phyloP scores from a whole-genome alignment of 148 eudicot species.

The Rhododendron vialii region DNA sequence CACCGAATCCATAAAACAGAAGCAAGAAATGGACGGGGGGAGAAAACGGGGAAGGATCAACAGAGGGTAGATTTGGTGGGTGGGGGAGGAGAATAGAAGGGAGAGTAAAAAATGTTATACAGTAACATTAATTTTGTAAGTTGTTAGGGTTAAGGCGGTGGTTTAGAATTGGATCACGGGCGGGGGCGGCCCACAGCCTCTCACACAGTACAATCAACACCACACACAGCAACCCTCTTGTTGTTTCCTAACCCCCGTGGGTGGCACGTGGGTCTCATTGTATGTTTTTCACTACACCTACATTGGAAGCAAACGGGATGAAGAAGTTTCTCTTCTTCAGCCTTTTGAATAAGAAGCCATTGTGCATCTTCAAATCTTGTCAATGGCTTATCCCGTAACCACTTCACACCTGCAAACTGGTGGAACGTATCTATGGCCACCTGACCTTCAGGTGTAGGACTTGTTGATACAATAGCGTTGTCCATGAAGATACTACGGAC shows the following conservation, averaged over 20 bases:
- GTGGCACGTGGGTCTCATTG: background rate
- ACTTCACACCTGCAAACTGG: constrained; percentile 84
- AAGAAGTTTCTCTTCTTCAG: constrained; percentile 97
- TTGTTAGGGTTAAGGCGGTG: background rate
- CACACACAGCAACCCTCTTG: background rate
- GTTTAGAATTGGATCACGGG: background rate
- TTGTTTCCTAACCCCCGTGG: background rate
- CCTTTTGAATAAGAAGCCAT: constrained; percentile 97
- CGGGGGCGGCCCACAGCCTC: background rate
- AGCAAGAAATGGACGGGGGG: no score
- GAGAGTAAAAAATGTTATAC: no score
- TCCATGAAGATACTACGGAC: constrained; percentile 87
- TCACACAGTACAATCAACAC: background rate
- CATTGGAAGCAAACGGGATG: constrained; percentile 9
- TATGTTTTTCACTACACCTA: background rate
- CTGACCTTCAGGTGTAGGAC: constrained; percentile 80
- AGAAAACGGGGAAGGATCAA: no score
- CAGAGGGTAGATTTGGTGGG: no score
- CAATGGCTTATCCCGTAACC: constrained; percentile 86
- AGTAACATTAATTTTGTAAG: no score
- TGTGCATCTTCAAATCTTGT: constrained; percentile 85
- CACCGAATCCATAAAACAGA: no score
- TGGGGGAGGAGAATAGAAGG: no score
- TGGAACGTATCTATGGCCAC: constrained; percentile 68
- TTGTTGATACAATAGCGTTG: constrained; percentile 81